These are phyloP conservation scores for Entomortierella lignicola DNA, from an alignment of 192 early-diverging fungal genomes.

Conservation along the genomic window DNA sequence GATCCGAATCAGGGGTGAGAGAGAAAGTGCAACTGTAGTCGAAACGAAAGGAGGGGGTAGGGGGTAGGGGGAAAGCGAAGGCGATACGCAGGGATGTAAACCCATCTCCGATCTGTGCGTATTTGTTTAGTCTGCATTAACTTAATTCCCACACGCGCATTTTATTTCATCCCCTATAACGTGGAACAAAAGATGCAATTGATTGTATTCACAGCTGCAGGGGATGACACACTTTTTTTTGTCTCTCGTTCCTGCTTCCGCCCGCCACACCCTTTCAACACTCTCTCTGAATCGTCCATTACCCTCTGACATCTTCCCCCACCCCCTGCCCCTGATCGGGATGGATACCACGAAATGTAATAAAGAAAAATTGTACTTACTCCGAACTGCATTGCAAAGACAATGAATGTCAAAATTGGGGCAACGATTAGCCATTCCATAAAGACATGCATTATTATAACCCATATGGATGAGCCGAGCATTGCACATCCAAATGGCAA, in stretches of 20 bases:
- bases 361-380: slow-evolving; percentile 25
- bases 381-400: slow-evolving; percentile 31
- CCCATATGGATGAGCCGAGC: slow-evolving; percentile 26
- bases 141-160: too few species aligned
- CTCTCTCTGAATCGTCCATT: too few species aligned
- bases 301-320: background rate
- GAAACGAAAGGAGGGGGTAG: background rate
- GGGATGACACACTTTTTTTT: background rate
- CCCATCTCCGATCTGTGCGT: too few species aligned
- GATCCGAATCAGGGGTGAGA: too few species aligned
- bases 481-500: slow-evolving; percentile 32
- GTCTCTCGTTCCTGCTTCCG: background rate
- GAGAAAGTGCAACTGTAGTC: too few species aligned
- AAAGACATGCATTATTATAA: slow-evolving; percentile 24
- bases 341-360: background rate
- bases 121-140: too few species aligned
- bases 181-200: too few species aligned
- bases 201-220: too few species aligned
- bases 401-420: slow-evolving; percentile 8
- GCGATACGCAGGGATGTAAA: too few species aligned
- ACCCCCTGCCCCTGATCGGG: background rate
- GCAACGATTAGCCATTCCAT: slow-evolving; percentile 25
- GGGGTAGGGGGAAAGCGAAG: background rate
- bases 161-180: too few species aligned
- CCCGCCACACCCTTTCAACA: background rate